Evolutionary conservation across 805 yeast species (phyloP), one percentile per base, ranked within the genome.

Genomic region (Cyberlindnera petersonii): DNA sequence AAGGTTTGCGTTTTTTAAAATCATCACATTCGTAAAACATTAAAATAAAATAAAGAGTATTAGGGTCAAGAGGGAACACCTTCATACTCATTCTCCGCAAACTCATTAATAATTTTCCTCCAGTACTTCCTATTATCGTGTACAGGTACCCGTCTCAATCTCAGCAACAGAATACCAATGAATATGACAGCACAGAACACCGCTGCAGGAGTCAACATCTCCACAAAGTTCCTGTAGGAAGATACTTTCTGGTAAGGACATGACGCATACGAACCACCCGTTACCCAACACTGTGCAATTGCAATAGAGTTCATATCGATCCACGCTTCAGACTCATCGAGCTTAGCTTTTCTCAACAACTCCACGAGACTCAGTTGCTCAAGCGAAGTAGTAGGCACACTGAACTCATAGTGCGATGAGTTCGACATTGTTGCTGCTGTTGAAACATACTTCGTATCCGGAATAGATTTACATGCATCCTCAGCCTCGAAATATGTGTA

Each of bases 31-130:
- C 27, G 27, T 24, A 13, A 24, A 26, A 16, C 18, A 29, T 34
- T 20, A 29, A 13, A 29, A 26, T 10, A 17, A n/a, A n/a, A n/a
- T n/a, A n/a, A n/a, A n/a, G n/a, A n/a, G n/a, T n/a, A n/a, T n/a
- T n/a, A n/a, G n/a, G 16, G 6, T 47, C 33, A 87, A 3, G 87
- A 76, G 10, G 97, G 96, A 8, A 86, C 91, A 5, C 96, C 96
- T 59, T 89, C 96, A 49, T 75, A 79, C 42, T 84, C 93, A 34
- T 76, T 63, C 46, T 76, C 75, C 23, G 79, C 66, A 42, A 71
- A 71, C 47, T 76, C 75, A 35, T 75, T 75, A 24, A 74, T 59
- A 7, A 80, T 55, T 36, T 68, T 71, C 50, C 72, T 75, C 81
- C 91, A 79, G 43, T 78, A 69, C 43, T 73, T 79, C 48, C 85